These are phyloP conservation scores for Colletotrichum sidae DNA, from an alignment of 2,329 filamentous ascomycete species.

Conservation along the genomic window DNA sequence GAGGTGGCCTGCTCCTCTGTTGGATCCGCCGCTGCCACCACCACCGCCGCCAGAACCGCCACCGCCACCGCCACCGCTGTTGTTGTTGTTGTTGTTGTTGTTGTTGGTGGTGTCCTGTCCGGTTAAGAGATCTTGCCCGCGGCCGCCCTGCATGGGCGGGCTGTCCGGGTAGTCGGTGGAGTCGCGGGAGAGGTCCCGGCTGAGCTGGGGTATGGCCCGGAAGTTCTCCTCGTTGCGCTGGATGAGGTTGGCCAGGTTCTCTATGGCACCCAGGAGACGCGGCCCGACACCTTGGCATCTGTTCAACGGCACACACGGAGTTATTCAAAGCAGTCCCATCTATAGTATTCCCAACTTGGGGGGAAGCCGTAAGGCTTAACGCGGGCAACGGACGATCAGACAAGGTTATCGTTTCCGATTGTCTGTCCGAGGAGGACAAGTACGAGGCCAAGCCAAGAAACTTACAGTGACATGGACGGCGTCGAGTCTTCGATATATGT, in stretches of 20 bases:
- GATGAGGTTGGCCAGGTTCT: constrained; percentile 34
- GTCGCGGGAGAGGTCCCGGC: constrained; percentile 32
- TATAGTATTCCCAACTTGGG: no score
- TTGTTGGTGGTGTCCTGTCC: constrained; percentile 4
- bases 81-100: not conserved
- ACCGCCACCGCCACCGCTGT: not conserved
- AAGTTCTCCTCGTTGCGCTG: constrained; percentile 36
- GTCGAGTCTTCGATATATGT: constrained; percentile 42
- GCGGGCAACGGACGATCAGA: not conserved
- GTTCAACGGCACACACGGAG: not conserved
- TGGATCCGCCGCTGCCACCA: constrained; percentile 3
- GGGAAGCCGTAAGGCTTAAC: no score
- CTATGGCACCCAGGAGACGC: constrained; percentile 30
- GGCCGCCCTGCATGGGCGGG: constrained; percentile 13
- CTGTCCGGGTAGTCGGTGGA: constrained; percentile 34
- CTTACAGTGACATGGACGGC: constrained; percentile 33
- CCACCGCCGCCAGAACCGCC: not conserved
- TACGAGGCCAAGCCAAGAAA: not conserved
- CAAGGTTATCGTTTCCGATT: not conserved
- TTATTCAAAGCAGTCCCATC: constrained; percentile 20
- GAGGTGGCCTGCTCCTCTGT: not conserved
- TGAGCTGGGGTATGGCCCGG: constrained; percentile 33
- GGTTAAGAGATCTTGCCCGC: constrained; percentile 3
- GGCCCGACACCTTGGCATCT: constrained; percentile 35
- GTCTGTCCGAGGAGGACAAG: not conserved